Conservation (phyloP, 1,284 basidiomycete species). For the Erythrobasidium hasegawianum region DNA sequence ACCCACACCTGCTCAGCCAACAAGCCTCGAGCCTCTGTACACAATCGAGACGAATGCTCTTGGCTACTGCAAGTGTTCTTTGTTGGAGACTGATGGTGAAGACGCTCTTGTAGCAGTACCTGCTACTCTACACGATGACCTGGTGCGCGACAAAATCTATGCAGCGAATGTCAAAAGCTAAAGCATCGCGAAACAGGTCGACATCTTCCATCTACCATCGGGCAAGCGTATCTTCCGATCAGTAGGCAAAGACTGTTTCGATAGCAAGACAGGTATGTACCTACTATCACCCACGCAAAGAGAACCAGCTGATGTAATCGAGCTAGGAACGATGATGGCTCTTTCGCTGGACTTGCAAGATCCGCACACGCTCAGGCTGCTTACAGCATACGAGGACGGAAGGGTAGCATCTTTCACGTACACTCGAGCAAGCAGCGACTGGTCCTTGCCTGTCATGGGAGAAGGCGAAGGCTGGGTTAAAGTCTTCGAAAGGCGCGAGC, state of each 20-base stretch:
- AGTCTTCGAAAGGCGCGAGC: conserved; percentile 38
- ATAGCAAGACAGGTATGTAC: conserved; percentile 39
- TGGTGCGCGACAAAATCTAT: conserved; percentile 3
- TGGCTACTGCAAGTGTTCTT: conserved; percentile 40
- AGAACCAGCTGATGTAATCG: neutral
- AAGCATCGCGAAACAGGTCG: conserved; percentile 33
- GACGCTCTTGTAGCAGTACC: conserved; percentile 40
- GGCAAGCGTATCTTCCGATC: conserved; percentile 37
- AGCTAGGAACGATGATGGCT: conserved; percentile 43
- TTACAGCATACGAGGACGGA: conserved; percentile 43
- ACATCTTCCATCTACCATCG: conserved; percentile 43
- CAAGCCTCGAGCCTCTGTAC: conserved; percentile 18
- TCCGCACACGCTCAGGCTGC: conserved; percentile 28
- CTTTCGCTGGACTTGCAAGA: conserved; percentile 26
- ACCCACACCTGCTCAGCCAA: neutral
- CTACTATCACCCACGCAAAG: neutral
- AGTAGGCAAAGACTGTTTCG: conserved; percentile 36
- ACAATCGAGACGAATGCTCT: conserved; percentile 42
- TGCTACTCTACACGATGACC: conserved; percentile 41
- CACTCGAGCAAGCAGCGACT: neutral
- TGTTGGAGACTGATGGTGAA: conserved; percentile 17
- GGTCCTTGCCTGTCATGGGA: neutral
- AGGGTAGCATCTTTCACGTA: conserved; percentile 36
- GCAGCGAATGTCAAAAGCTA: neutral
- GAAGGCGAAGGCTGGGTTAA: conserved; percentile 41